Evolutionary conservation across 2,329 filamentous ascomycete species (phyloP).

Genomic region (Fusarium annulatum): DNA sequence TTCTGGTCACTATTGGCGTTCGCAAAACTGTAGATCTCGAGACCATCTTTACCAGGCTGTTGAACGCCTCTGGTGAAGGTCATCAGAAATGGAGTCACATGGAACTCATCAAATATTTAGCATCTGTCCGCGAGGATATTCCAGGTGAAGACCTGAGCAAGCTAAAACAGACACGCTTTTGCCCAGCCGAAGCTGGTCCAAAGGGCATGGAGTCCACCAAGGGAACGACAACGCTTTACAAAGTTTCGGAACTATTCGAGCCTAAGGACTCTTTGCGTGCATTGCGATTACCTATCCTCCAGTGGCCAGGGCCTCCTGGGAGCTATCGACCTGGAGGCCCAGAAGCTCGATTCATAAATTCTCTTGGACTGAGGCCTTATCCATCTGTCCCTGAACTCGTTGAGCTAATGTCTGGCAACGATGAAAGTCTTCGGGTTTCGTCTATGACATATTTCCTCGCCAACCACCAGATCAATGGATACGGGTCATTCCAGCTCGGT

Average conservation of each 20-base stretch:
- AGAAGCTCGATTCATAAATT: constrained; percentile 79
- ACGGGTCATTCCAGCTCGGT: constrained; percentile 71
- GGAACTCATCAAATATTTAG: constrained; percentile 92
- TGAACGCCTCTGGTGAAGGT: constrained; percentile 69
- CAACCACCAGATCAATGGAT: constrained; percentile 82
- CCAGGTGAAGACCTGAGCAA: constrained; percentile 83
- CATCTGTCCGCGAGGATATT: constrained; percentile 90
- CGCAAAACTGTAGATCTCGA: constrained; percentile 95
- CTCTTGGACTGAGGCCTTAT: constrained; percentile 77
- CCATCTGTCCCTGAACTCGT: constrained; percentile 81
- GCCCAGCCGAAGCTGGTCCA: constrained; percentile 77
- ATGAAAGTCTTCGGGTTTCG: constrained; percentile 69
- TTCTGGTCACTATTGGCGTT: constrained; percentile 84
- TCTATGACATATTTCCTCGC: constrained; percentile 85
- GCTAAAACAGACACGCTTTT: constrained; percentile 81
- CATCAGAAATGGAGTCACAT: constrained; percentile 87
- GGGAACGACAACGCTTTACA: constrained; percentile 69
- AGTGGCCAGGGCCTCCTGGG: constrained; percentile 78
- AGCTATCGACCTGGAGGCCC: constrained; percentile 71
- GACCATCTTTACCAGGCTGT: constrained; percentile 89
- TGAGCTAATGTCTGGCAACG: constrained; percentile 76
- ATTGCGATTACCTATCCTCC: constrained; percentile 79
- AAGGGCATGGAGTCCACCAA: constrained; percentile 65
- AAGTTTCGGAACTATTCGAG: constrained; percentile 82
- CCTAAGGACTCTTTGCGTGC: constrained; percentile 77